phyloP scores from a whole-genome alignment of 1,284 basidiomycete species.

The Leccinum variabile region DNA sequence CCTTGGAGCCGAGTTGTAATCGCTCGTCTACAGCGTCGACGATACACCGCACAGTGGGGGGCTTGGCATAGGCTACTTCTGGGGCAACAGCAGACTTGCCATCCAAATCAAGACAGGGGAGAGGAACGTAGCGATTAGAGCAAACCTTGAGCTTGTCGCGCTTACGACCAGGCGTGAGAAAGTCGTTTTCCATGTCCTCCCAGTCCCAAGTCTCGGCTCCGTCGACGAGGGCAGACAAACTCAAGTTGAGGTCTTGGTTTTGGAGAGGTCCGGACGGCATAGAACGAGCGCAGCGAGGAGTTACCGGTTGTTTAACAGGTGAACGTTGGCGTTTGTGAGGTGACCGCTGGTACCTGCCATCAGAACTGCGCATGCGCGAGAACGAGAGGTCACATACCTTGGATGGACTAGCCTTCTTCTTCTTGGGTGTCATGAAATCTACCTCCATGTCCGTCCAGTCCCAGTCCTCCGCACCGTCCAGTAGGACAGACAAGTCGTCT shows the following conservation, averaged over 20 bases:
- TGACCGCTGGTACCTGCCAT: conserved; percentile 13
- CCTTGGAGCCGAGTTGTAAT: conserved; percentile 22
- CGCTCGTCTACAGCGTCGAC: conserved; percentile 45
- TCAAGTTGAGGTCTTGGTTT: conserved; percentile 19
- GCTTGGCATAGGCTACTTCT: conserved; percentile 29
- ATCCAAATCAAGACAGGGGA: conserved; percentile 1
- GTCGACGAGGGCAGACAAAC: conserved; percentile 39
- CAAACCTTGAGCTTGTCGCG: conserved; percentile 24
- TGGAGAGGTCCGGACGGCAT: conserved; percentile 1
- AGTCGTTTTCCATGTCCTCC: conserved; percentile 48
- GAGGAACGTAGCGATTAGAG: background rate
- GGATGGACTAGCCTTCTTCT: conserved; percentile 26
- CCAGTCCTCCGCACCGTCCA: conserved; percentile 56
- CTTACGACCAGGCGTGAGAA: conserved; percentile 37
- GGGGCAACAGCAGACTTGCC: conserved; percentile 21
- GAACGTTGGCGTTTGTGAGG: conserved; percentile 19
- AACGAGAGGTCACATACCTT: conserved; percentile 12
- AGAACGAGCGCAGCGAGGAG: conserved; percentile 15
- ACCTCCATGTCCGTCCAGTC: conserved; percentile 49
- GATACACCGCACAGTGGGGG: conserved; percentile 50
- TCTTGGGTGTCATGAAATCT: conserved; percentile 42
- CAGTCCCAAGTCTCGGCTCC: conserved; percentile 54
- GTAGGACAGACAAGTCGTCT: conserved; percentile 40
- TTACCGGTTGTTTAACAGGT: conserved; percentile 20
- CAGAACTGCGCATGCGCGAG: background rate